Evolutionary conservation across 2,329 filamentous ascomycete genomes (phyloP), one percentile per base, ranked within the genome.

Genomic region (Ophiocordyceps camponoti-rufipedis): DNA sequence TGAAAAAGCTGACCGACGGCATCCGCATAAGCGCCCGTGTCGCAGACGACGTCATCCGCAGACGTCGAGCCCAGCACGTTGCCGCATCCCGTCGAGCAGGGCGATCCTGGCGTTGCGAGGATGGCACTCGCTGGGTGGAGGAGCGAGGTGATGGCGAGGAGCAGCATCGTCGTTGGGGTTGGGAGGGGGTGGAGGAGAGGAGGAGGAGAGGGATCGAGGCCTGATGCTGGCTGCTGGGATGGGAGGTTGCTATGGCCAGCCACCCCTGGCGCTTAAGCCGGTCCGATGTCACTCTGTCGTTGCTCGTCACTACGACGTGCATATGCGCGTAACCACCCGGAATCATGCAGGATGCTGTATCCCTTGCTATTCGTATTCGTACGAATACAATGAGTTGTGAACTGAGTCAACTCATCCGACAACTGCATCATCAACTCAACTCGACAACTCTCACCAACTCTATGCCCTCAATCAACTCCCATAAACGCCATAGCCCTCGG

Each of bases 51-150:
- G 49, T 75, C 71, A 45, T 62, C 59, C 4, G 51, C 40, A 1
- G 66, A 60, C 0, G 71, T 75, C 5, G 59, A 51, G 12, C 62
- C 58, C 35, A 72, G 62, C 5, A 70, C 66, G 47, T 77, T 78
- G 55, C 74, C 74, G 55, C 74, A 78, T 32, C 63, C 58, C 28
- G 59, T 56, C 33, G 60, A 57, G 57, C 74, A 78, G 14, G 69
- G 65, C 19, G 74, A 78, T 32, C 59, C 59, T 0, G 62, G 51
- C 0, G 68, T 58, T 41, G 71, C 69, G 31, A 71, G 56, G 23
- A 76, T 52, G 7, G 60, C 56, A 9, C 14, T 16, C n/a, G 35
- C n/a, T 11, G n/a, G 35, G 14, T 16, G 35, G n/a, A 38, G 33
- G 13, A 38, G 51, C 43, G 56, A 44, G 32, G 50, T 12, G 14